Base-by-base conservation (phyloP, 371 early-diverging fungal genomes). In the Rhizopus microsporus region DNA sequence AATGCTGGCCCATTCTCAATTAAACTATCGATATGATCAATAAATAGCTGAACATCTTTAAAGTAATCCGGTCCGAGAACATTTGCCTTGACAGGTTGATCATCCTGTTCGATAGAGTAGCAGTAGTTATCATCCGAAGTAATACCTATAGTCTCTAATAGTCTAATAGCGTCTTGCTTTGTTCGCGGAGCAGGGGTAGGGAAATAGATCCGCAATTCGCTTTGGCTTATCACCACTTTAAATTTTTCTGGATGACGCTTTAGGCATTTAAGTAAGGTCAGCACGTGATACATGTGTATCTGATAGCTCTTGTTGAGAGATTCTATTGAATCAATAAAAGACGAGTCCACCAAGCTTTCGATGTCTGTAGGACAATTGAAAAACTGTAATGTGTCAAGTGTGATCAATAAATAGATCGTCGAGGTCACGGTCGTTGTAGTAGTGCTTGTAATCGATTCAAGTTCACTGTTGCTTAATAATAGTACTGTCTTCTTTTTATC, bases 21-120 rank as follows among this genome's bases (percentile, higher is more conserved):
- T 42, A 78, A 46, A 39, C 70, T 65, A 68, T 78, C 79, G 3
- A 75, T 73, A 35, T 70, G 72, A 57, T 75, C 74, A 29, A 78
- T 44, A 58, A 78, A 78, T 50, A 59, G 46, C 39, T 74, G 79
- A 8, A 78, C 60, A n/a, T 75, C 69, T 62, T 63, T 63, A 52
- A 78, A 75, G 46, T 78, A 74, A 13, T 74, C 78, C 29, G 72
- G 78, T 7, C 74, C 74, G 12, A 77, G 16, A 5, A 34, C 13
- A 13, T 38, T 23, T 51, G 7, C 7, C 30, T 46, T 23, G 7
- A 17, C 38, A 7, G 44, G 38, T 31, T 8, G 34, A 32, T 54
- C 23, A 15, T 51, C 59, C 10, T 54, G 43, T 32, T 31, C 33
- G 16, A 54, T 43, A 38, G 58, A 42, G 30, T 33, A 37, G 40